Evolutionary conservation across 495 filamentous ascomycete genomes (phyloP).

Genomic region (Xanthoparmelia taractica): DNA sequence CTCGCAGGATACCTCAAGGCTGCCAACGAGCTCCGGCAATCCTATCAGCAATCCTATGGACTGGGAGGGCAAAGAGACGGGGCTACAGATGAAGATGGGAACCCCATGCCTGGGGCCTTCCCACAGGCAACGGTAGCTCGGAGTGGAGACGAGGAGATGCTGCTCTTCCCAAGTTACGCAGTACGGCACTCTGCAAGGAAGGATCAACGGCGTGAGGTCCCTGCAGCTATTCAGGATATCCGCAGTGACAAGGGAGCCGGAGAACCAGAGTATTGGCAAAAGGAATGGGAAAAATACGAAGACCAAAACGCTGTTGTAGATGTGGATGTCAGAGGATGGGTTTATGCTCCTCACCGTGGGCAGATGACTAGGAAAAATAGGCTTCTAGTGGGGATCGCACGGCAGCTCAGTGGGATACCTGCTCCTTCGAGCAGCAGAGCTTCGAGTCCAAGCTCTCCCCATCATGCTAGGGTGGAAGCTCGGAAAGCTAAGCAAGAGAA

Average conservation of each 20-base stretch:
- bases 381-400: conserved; percentile 71
- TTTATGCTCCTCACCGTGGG: conserved; percentile 75
- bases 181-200: conserved; percentile 47
- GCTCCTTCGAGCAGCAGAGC: conserved; percentile 43
- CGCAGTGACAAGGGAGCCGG: conserved; percentile 29
- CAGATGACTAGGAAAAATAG: conserved; percentile 86
- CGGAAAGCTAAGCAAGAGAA: conserved; percentile 43
- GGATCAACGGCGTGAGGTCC: conserved; percentile 33
- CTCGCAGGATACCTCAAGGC: conserved; percentile 78
- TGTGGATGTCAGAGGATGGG: conserved; percentile 91
- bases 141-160: conserved; percentile 81
- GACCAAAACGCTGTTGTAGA: conserved; percentile 78
- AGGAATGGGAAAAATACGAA: conserved; percentile 61
- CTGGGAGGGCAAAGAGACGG: conserved; percentile 41
- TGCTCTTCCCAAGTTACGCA: conserved; percentile 88
- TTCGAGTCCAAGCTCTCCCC: conserved; percentile 32
- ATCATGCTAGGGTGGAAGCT: conserved; percentile 28
- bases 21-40: conserved; percentile 83
- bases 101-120: conserved; percentile 65
- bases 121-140: conserved; percentile 72
- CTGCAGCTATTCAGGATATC: conserved; percentile 30
- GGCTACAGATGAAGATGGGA: conserved; percentile 44
- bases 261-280: conserved; percentile 59
- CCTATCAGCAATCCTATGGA: conserved; percentile 57
- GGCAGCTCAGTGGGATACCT: conserved; percentile 77